Base-by-base conservation (phyloP, 2,329 filamentous ascomycete genomes). In the Apiospora pterosperma region DNA sequence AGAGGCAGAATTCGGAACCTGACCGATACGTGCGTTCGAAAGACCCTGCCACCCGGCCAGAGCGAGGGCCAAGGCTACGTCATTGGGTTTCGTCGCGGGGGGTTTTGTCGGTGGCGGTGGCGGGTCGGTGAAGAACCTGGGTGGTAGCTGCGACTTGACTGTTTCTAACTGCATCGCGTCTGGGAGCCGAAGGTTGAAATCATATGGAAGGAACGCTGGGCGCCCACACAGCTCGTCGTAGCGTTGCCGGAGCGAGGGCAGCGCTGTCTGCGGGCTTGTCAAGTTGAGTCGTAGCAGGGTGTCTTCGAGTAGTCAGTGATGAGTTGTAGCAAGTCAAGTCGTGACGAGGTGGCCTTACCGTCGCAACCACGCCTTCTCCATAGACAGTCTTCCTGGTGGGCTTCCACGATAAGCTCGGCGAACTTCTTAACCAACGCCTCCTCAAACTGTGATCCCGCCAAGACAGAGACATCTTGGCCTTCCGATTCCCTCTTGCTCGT, bases 321-420 rank as follows among this genome's bases (percentile, higher is more conserved):
- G 6, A n/a, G 25, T 55, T 2, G 21, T 21, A 21, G 19, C 5
- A n/a, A 7, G 2, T 19, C 28, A 6, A 55, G 19, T 4, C 10
- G 25, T 55, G 19, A 34, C 25, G 10, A 16, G 36, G 12, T 4
- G 3, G 28, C 8, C 80, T 66, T 81, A 92, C 91, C 89, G 77
- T 97, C 93, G 75, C 94, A 97, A n/a, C 93, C 93, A 66, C 88
- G 88, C 75, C 88, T 91, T 71, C 88, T 87, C 96, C 95, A 99
- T 21, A 96, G 82, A 74, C 95, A 99, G 67, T 88, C 89, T 62
- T 93, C 89, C 34, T 89, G 85, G 75, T 99, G 95, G 2, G 89
- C 91, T 28, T 87, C 84, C 16, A 91, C 79, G 62, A 97, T 90
- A 66, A 95, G 81, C 61, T 88, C 87, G 25, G 82, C 82, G 74